Percentiles rank a stretch among this genome's conserved stretches.
Evolutionary conservation across 2,329 filamentous ascomycete species (phyloP).

Genomic region (Curvularia sp.): DNA sequence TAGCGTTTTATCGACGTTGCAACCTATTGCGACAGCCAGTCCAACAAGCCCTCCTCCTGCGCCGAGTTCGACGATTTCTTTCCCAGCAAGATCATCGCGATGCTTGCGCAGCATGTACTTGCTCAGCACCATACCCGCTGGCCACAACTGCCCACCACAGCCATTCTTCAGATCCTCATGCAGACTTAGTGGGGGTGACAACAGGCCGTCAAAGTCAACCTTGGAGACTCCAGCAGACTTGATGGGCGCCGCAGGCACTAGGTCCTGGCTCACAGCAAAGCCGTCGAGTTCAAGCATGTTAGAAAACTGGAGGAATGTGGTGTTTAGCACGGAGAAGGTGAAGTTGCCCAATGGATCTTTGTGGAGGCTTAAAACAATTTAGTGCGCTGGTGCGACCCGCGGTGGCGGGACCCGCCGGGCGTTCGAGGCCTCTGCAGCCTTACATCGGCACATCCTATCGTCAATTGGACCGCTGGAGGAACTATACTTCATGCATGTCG

Average conservation of each 20-base stretch:
- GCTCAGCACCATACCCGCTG: constrained; percentile 85
- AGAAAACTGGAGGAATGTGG: background rate
- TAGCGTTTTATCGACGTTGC: constrained; percentile 64
- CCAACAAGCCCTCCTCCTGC: constrained; percentile 89
- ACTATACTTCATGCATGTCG: background rate
- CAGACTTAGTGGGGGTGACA: constrained; percentile 73
- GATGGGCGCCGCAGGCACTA: constrained; percentile 62
- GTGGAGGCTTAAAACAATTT: constrained; percentile 13
- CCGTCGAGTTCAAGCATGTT: constrained; percentile 32
- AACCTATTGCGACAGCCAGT: constrained; percentile 66
- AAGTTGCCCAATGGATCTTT: constrained; percentile 8
- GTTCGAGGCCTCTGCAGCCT: constrained; percentile 1
- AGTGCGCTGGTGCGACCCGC: constrained; percentile 5
- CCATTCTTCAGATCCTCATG: constrained; percentile 87
- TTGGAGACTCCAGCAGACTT: constrained; percentile 61
- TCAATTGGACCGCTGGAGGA: constrained; percentile 1
- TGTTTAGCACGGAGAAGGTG: background rate
- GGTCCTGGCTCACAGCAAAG: constrained; percentile 60
- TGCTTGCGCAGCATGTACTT: constrained; percentile 85
- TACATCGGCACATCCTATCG: constrained; percentile 1
- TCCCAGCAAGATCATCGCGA: constrained; percentile 65
- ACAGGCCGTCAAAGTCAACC: constrained; percentile 74
- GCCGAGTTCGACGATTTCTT: constrained; percentile 88
- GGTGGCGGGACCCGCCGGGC: constrained; percentile 2
- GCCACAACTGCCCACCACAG: constrained; percentile 94